phyloP scores from a whole-genome alignment of 2,329 filamentous ascomycete genomes.

The Beauveria pseudobassiana region DNA sequence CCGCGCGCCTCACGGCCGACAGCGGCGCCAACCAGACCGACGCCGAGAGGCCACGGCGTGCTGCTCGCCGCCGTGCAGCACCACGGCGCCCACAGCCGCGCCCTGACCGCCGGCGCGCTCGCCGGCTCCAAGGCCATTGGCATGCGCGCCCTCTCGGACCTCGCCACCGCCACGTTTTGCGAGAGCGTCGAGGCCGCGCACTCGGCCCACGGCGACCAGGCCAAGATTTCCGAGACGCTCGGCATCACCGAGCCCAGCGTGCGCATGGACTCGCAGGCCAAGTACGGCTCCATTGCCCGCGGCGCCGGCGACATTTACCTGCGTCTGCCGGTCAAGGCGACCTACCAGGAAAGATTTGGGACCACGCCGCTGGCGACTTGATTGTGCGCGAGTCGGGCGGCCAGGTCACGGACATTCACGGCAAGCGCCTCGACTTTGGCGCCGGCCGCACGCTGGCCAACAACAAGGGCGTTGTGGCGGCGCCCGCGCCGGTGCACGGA shows the following conservation, averaged over 20 bases:
- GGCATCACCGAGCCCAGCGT: constrained; percentile 87
- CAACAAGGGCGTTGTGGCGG: constrained; percentile 93
- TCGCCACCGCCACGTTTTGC: constrained; percentile 82
- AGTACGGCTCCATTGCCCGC: constrained; percentile 91
- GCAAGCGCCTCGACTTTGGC: constrained; percentile 79
- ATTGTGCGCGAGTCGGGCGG: constrained; percentile 93
- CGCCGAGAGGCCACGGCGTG: constrained; percentile 66
- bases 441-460: constrained; percentile 75
- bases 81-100: constrained; percentile 71
- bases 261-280: constrained; percentile 95
- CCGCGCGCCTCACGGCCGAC: constrained; percentile 48
- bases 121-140: constrained; percentile 54
- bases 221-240: constrained; percentile 68
- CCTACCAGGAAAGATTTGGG: constrained; percentile 99
- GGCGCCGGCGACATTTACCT: constrained; percentile 94
- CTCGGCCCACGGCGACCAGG: constrained; percentile 82
- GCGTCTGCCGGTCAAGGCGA: constrained; percentile 73
- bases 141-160: constrained; percentile 71
- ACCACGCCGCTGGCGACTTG: constrained; percentile 90
- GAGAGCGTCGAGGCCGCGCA: constrained; percentile 93
- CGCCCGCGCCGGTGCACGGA: constrained; percentile 66
- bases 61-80: constrained; percentile 79
- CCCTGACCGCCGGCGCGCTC: constrained; percentile 51
- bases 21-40: constrained; percentile 70
- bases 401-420: constrained; percentile 80